These are phyloP conservation scores for Penicilliopsis zonata DNA, from an alignment of 495 filamentous ascomycete species.

Conservation along the genomic window DNA sequence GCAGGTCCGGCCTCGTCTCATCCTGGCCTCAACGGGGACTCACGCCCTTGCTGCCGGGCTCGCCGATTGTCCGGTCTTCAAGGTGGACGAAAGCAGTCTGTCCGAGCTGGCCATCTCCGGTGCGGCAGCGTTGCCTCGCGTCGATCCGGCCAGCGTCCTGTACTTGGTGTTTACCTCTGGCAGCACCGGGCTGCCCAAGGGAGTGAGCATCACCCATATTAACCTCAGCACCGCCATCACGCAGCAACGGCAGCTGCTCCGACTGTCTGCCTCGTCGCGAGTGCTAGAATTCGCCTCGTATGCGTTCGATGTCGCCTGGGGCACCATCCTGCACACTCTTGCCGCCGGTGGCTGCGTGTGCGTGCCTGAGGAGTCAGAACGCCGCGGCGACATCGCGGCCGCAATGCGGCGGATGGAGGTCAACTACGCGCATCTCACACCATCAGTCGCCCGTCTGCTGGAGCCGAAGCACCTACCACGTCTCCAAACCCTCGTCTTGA, in stretches of 20 bases:
- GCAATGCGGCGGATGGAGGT: constrained; percentile 31
- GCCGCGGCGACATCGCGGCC: constrained; percentile 34
- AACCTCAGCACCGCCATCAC: constrained; percentile 25
- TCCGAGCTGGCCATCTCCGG: too few relatives aligned
- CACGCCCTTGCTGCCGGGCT: too few relatives aligned
- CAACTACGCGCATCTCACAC: constrained; percentile 36
- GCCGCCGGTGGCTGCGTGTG: constrained; percentile 36
- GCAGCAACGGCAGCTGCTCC: constrained; percentile 23
- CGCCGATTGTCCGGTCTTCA: too few relatives aligned
- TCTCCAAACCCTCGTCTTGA: constrained; percentile 34
- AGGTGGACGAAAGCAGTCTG: too few relatives aligned
- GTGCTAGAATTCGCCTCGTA: constrained; percentile 35
- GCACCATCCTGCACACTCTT: constrained; percentile 33
- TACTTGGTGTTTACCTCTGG: constrained; percentile 42
- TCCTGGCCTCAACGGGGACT: too few relatives aligned
- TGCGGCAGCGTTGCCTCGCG: background rate
- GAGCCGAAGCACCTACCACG: constrained; percentile 24
- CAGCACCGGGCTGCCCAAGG: constrained; percentile 43
- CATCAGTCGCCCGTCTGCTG: constrained; percentile 35
- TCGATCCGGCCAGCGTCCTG: constrained; percentile 3
- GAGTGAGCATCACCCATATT: constrained; percentile 38
- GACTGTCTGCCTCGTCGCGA: constrained; percentile 22
- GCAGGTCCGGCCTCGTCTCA: constrained; percentile 14
- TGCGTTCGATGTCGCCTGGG: constrained; percentile 36
- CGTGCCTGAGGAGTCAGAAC: constrained; percentile 37